Conservation (phyloP, 768 basidiomycete species). For the Rhodotorula babjevae region DNA sequence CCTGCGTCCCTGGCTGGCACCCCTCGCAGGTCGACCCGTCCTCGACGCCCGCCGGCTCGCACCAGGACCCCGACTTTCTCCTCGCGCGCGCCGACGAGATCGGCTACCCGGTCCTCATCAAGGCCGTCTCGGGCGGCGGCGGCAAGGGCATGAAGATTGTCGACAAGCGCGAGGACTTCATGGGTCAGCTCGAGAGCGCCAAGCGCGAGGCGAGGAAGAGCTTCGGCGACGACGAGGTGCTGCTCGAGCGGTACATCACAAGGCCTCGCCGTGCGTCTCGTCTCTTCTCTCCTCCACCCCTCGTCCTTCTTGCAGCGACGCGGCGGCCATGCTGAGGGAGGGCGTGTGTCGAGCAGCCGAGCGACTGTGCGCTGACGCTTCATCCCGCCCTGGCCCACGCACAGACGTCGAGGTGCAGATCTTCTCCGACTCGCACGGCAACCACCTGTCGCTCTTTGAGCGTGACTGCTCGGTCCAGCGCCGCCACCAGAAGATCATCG, state of each 20-base stretch:
- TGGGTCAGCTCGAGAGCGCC: slow-evolving; percentile 76
- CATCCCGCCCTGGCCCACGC: background rate
- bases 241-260: slow-evolving; percentile 83
- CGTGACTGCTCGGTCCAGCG: slow-evolving; percentile 39
- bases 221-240: slow-evolving; percentile 74
- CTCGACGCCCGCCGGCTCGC: slow-evolving; percentile 48
- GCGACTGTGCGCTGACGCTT: no score
- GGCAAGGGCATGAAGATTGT: slow-evolving; percentile 94
- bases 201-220: slow-evolving; percentile 80
- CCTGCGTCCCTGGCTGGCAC: slow-evolving; percentile 92
- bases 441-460: slow-evolving; percentile 90
- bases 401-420: slow-evolving; percentile 78
- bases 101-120: slow-evolving; percentile 87
- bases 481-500: slow-evolving; percentile 83
- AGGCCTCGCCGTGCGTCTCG: slow-evolving; percentile 62
- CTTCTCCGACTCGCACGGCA: slow-evolving; percentile 77
- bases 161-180: slow-evolving; percentile 62
- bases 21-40: slow-evolving; percentile 14
- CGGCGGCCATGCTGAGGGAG: no score
- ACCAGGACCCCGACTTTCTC: slow-evolving; percentile 68
- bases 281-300: background rate
- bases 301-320: no score
- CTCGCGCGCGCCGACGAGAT: slow-evolving; percentile 66
- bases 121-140: slow-evolving; percentile 92
- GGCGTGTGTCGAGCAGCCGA: no score